These are phyloP conservation scores for Zea luxurians DNA, from an alignment of 176 grass and related monocot genomes.

Conservation along the genomic window DNA sequence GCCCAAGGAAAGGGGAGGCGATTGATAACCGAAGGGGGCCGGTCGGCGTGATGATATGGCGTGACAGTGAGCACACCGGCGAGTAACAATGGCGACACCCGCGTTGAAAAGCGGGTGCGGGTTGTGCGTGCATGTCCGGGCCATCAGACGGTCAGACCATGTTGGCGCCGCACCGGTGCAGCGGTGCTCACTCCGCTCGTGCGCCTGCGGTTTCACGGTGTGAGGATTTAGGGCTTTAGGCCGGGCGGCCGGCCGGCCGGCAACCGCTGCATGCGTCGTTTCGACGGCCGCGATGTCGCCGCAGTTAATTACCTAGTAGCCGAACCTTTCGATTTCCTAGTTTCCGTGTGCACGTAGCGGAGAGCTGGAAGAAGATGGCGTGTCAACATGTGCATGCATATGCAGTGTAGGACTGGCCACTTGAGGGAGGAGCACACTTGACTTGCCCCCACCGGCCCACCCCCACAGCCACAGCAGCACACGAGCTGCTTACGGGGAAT, in stretches of 20 bases:
- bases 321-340: neutral
- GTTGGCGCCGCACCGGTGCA: neutral
- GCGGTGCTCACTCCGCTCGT: neutral
- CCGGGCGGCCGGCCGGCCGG: neutral
- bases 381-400: neutral
- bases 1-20: neutral
- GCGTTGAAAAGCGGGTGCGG: neutral
- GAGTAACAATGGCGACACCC: constrained; percentile 35
- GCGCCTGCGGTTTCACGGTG: neutral
- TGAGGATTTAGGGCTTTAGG: neutral
- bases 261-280: neutral
- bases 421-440: too few relatives aligned
- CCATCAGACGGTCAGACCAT: neutral
- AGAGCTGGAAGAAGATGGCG: neutral
- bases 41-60: neutral
- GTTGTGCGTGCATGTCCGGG: neutral
- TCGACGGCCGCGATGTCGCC: neutral
- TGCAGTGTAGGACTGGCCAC: too few relatives aligned
- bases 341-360: neutral
- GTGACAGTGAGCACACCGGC: constrained; percentile 22
- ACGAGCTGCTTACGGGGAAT: too few relatives aligned
- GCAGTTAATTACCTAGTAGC: neutral
- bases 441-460: too few relatives aligned
- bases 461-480: too few relatives aligned
- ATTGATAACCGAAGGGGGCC: neutral